Conservation (phyloP, 164 flowering plant species). For the Vitis rupestris region DNA sequence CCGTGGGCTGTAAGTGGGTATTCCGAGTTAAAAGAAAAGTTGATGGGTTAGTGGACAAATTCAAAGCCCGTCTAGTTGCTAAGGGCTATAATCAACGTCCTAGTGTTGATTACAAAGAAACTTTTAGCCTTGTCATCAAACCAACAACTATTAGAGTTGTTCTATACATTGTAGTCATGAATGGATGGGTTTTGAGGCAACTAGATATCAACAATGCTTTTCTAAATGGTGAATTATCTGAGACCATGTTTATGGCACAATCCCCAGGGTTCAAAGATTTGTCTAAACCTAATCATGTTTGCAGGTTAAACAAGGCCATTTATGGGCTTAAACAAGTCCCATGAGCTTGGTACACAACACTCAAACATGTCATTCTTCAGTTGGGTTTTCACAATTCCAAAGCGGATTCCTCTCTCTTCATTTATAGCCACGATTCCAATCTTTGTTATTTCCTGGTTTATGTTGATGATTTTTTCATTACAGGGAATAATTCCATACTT, state of each 20-base stretch:
- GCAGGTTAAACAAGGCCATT: neutral
- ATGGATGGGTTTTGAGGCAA: constrained; percentile 2
- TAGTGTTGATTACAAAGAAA: constrained; percentile 4
- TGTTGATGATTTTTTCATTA: too few species aligned
- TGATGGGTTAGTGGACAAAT: constrained; percentile 2
- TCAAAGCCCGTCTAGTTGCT: neutral
- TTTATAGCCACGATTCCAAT: too few species aligned
- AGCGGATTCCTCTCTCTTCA: too few species aligned
- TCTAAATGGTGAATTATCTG: neutral
- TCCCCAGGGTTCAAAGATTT: neutral
- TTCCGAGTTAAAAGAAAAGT: constrained; percentile 3
- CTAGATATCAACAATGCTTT: neutral
- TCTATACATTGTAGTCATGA: neutral
- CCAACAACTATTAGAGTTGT: neutral
- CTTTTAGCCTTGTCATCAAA: constrained; percentile 4
- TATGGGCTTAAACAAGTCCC: neutral
- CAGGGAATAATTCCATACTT: too few species aligned
- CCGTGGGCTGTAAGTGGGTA: constrained; percentile 15
- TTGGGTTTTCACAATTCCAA: too few species aligned
- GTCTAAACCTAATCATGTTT: neutral
- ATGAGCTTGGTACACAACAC: neutral
- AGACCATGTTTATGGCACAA: neutral
- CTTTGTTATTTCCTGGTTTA: too few species aligned
- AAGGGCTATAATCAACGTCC: neutral
- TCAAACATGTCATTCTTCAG: too few species aligned